Evolutionary conservation across 129 eudicot genomes (phyloP), one percentile per base, ranked within the genome.

Genomic region (Arctium lappa): DNA sequence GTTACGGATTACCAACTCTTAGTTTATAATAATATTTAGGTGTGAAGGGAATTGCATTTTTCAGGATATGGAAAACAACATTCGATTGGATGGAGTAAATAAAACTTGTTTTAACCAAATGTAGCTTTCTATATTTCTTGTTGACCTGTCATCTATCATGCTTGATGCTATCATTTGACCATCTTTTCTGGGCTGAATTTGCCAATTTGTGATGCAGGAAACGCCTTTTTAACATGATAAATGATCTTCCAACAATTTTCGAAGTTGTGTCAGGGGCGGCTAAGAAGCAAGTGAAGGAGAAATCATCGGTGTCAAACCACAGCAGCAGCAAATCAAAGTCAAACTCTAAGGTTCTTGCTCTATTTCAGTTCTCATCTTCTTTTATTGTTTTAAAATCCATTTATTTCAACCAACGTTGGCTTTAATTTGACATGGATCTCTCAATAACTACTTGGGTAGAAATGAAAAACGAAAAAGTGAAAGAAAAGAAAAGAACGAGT

Each of bases 271-370:
- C 89, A 4, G 93, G 93, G 53, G 81, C 75, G 32, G 90, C 90
- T 6, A 91, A 88, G 88, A 91, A 89, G 75, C 89, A 91, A 66
- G 56, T 85, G 48, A 91, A 91, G 76, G 94, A 90, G 42, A 91
- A 88, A 83, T 87, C 92, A 62, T 7, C 86, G 0, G 90, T 85
- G 37, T 87, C 94, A 37, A 91, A 91, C 78, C 90, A 88, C 83
- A 88, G 90, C 83, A 85, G 91, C 85, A 89, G 86, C 89, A 91
- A 91, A 74, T 82, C 89, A 34, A 91, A 91, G 88, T 80, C 92
- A 78, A 91, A 83, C 85, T 82, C 86, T 22, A 86, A 86, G 88
- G 88, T 86, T 81, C 34, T 44, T 15, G 40, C 79, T 75, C 13
- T 70, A 74, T 40, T 68, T 27, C 32, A 10, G 8, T 60, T 72